Conservation (phyloP, 2,329 filamentous ascomycete genomes). For the Dothideomycetidae sp. region DNA sequence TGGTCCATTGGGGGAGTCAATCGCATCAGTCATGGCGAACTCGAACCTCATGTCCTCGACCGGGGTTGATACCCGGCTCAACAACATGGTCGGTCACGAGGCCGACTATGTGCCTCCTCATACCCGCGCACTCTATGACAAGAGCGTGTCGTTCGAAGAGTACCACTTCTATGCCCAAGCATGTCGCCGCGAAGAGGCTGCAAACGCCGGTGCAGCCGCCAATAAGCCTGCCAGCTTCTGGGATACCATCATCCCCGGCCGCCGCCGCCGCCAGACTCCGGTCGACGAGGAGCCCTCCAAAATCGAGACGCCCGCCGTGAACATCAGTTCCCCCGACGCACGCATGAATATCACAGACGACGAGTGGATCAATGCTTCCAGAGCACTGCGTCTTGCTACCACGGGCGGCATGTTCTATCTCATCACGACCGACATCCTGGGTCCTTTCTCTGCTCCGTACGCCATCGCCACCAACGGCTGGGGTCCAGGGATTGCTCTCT, state of each 20-base stretch:
- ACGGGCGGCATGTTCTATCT: constrained; percentile 30
- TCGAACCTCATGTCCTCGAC: constrained; percentile 4
- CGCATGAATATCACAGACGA: constrained; percentile 15
- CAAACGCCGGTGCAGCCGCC: constrained; percentile 13
- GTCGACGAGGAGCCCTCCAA: constrained; percentile 1
- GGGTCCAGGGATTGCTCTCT: constrained; percentile 25
- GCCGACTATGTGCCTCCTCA: constrained; percentile 17
- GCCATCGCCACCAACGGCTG: constrained; percentile 21
- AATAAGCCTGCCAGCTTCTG: constrained; percentile 12
- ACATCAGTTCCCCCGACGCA: not conserved
- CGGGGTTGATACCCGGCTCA: constrained; percentile 6
- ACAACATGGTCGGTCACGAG: not conserved
- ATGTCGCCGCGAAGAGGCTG: constrained; percentile 12
- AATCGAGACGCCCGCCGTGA: not conserved
- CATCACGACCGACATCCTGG: constrained; percentile 31
- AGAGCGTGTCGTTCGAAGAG: constrained; percentile 17
- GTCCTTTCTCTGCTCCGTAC: constrained; percentile 21
- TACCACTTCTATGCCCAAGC: constrained; percentile 14
- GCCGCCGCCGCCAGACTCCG: not conserved
- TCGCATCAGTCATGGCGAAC: constrained; percentile 5
- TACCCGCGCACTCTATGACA: constrained; percentile 18
- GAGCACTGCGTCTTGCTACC: constrained; percentile 24
- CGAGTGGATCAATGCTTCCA: constrained; percentile 24
- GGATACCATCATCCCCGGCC: constrained; percentile 11
- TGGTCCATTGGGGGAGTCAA: too few species aligned